Evolutionary conservation across 2,329 filamentous ascomycete genomes (phyloP).

Genomic region (Arthrinium puccinioides): DNA sequence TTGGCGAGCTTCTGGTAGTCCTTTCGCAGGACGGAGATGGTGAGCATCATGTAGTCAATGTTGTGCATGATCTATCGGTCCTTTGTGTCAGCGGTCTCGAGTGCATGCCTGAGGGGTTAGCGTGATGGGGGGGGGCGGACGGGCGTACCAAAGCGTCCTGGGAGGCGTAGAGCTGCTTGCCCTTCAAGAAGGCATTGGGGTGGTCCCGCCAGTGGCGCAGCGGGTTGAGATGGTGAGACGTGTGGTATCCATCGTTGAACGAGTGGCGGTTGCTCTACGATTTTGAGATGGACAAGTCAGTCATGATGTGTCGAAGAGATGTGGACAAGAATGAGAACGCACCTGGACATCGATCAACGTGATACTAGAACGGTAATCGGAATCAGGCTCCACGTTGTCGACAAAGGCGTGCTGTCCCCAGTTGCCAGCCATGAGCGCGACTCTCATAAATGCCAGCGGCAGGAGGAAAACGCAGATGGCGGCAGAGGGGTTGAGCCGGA

Average conservation of each 20-base stretch:
- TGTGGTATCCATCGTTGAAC: conserved; percentile 80
- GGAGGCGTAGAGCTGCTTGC: conserved; percentile 57
- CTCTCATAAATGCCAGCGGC: conserved; percentile 57
- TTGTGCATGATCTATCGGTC: conserved; percentile 57
- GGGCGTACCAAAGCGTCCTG: conserved; percentile 53
- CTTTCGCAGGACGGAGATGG: conserved; percentile 58
- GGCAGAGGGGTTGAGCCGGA: conserved; percentile 43
- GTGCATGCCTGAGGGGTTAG: background rate
- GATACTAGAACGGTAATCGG: conserved; percentile 72
- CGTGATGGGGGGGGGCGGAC: background rate
- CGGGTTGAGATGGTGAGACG: conserved; percentile 73
- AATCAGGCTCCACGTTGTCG: conserved; percentile 66
- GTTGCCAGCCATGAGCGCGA: conserved; percentile 75
- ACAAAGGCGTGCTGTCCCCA: conserved; percentile 82
- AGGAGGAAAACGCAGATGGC: conserved; percentile 59
- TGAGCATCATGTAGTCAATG: conserved; percentile 75
- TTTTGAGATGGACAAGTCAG: background rate
- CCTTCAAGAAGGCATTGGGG: conserved; percentile 63
- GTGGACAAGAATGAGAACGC: conserved; percentile 25
- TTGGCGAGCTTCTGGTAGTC: conserved; percentile 64
- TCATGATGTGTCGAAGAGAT: conserved; percentile 4
- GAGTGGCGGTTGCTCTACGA: conserved; percentile 69
- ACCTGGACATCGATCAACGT: conserved; percentile 73
- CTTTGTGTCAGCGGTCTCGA: background rate
- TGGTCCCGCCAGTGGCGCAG: conserved; percentile 77